These are phyloP conservation scores for Calonectria hongkongensis DNA, from an alignment of 2,329 filamentous ascomycete species.

Conservation along the genomic window DNA sequence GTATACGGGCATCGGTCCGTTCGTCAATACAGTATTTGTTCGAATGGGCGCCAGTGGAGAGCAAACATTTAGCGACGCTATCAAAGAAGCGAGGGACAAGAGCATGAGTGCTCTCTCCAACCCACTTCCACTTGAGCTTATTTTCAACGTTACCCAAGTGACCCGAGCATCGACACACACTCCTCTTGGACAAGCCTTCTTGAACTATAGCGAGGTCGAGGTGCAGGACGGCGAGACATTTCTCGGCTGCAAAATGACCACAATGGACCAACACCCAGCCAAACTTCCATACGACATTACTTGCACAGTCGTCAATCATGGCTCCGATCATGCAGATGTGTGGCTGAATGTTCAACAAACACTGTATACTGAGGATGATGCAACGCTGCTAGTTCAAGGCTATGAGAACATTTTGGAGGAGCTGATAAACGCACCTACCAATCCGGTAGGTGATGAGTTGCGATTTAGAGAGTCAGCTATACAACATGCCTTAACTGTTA, in stretches of 20 bases:
- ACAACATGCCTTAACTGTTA: constrained; percentile 4
- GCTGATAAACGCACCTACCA: neutral
- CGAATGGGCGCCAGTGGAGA: neutral
- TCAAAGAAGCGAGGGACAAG: constrained; percentile 16
- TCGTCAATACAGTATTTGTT: constrained; percentile 14
- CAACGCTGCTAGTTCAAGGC: neutral
- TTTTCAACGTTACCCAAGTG: constrained; percentile 13
- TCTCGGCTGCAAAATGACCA: constrained; percentile 23
- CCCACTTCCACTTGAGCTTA: constrained; percentile 18
- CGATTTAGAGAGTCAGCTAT: constrained; percentile 9
- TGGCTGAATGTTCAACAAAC: constrained; percentile 11
- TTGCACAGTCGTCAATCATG: constrained; percentile 18
- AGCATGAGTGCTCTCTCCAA: constrained; percentile 10
- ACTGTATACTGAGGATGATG: constrained; percentile 10
- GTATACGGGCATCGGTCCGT: neutral
- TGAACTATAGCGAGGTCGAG: constrained; percentile 14
- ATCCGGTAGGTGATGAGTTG: neutral
- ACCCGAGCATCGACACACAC: constrained; percentile 12
- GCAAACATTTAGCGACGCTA: constrained; percentile 2
- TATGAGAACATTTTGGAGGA: constrained; percentile 15
- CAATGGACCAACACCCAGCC: constrained; percentile 9
- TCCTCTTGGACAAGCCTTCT: neutral
- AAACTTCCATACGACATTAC: constrained; percentile 15
- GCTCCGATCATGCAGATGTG: neutral
- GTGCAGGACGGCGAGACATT: neutral